Evolutionary conservation across 768 basidiomycete species (phyloP).

Genomic region (Cystoderma amianthinum): DNA sequence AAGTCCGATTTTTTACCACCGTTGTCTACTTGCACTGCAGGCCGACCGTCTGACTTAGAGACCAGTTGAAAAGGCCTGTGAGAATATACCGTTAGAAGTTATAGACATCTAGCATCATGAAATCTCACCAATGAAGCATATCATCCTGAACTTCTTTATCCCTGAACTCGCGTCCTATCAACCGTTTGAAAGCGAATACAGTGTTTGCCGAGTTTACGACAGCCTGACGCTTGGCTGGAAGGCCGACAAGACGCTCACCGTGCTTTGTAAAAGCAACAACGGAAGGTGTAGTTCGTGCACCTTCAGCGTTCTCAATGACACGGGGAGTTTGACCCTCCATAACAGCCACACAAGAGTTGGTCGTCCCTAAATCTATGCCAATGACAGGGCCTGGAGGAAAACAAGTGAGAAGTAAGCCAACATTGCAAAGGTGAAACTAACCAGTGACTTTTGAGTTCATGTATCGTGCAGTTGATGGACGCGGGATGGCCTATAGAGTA

Average conservation of each 20-base stretch:
- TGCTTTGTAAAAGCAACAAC: constrained; percentile 88
- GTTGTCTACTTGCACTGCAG: constrained; percentile 80
- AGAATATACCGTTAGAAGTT: too few species aligned
- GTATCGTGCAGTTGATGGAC: constrained; percentile 76
- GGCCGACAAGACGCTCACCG: constrained; percentile 54
- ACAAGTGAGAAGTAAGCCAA: neutral
- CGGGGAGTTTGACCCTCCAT: constrained; percentile 95
- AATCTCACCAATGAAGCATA: constrained; percentile 75
- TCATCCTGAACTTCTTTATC: constrained; percentile 95
- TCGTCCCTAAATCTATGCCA: constrained; percentile 96
- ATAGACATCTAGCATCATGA: too few species aligned
- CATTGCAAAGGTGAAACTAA: constrained; percentile 24
- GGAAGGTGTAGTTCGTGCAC: constrained; percentile 96
- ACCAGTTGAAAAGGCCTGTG: constrained; percentile 79
- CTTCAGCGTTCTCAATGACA: constrained; percentile 97
- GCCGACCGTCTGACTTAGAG: constrained; percentile 63
- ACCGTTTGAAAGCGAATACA: constrained; percentile 79
- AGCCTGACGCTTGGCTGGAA: constrained; percentile 89
- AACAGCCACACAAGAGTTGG: constrained; percentile 86
- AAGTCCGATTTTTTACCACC: constrained; percentile 77
- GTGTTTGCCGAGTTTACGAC: constrained; percentile 88
- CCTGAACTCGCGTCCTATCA: constrained; percentile 88
- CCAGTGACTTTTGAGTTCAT: constrained; percentile 95
- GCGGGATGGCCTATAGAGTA: constrained; percentile 48
- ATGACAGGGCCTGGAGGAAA: constrained; percentile 66